These are phyloP conservation scores for Ceratocystis colombiana DNA, from an alignment of 2,329 filamentous ascomycete genomes.

Conservation along the genomic window DNA sequence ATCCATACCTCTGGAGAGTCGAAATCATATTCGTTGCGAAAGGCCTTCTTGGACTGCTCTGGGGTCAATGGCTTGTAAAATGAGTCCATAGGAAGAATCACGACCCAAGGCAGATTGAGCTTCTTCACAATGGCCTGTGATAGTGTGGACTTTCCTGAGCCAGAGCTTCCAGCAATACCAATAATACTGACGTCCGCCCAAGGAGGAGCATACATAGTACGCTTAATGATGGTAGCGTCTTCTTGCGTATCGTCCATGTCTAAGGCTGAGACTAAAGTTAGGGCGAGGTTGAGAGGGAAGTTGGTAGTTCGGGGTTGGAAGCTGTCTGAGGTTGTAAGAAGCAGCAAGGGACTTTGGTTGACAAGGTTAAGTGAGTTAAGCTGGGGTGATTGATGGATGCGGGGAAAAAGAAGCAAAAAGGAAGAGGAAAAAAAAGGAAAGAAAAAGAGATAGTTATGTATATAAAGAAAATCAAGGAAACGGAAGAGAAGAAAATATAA, in stretches of 20 bases:
- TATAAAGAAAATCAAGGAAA: constrained; percentile 3
- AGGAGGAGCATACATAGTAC: constrained; percentile 63
- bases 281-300: neutral
- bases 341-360: neutral
- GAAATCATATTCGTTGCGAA: constrained; percentile 89
- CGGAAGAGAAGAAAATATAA: neutral
- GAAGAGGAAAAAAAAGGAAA: neutral
- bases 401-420: neutral
- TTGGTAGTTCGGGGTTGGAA: neutral
- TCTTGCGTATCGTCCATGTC: constrained; percentile 3
- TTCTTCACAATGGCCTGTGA: constrained; percentile 83
- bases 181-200: constrained; percentile 97
- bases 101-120: constrained; percentile 92
- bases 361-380: too few relatives aligned
- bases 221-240: constrained; percentile 14
- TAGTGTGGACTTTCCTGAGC: constrained; percentile 87
- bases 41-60: constrained; percentile 70
- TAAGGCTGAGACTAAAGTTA: neutral
- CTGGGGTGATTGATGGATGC: too few relatives aligned
- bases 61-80: constrained; percentile 86
- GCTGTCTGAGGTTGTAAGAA: neutral
- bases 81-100: constrained; percentile 96
- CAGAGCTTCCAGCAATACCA: constrained; percentile 87
- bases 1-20: constrained; percentile 64
- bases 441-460: neutral